Percentiles rank a stretch among this genome's conserved stretches.
Conservation (phyloP, 257 asterid species). For the Lycium ferocissimum region DNA sequence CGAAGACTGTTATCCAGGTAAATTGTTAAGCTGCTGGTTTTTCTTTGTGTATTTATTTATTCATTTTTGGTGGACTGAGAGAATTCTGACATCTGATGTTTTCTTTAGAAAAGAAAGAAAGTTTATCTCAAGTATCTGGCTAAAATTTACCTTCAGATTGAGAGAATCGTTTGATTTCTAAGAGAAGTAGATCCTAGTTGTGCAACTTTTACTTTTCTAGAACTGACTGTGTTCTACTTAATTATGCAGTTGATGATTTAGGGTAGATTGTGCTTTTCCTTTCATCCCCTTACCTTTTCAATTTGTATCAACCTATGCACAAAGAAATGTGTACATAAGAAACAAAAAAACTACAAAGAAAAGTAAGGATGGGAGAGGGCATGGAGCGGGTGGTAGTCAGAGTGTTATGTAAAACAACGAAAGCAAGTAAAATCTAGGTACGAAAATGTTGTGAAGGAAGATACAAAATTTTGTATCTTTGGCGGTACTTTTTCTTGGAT, state of each 20-base stretch:
- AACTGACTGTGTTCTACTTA: background rate
- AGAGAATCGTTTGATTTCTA: background rate
- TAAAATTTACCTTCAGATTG: background rate
- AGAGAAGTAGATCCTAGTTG: slow-evolving; percentile 1
- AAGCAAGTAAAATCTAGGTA: slow-evolving; percentile 1
- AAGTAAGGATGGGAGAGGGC: background rate
- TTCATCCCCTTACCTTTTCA: background rate
- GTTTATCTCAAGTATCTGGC: background rate
- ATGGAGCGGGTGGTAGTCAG: background rate
- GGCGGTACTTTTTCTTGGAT: background rate
- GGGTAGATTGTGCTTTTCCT: background rate
- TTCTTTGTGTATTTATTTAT: background rate
- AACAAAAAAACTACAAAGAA: background rate
- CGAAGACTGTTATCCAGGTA: slow-evolving; percentile 88
- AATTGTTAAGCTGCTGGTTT: background rate
- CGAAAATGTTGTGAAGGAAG: background rate
- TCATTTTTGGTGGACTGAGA: background rate
- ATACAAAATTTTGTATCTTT: background rate
- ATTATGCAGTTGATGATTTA: slow-evolving; percentile 20
- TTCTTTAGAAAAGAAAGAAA: background rate
- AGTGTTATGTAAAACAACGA: background rate
- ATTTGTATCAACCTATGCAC: background rate
- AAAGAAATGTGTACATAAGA: background rate
- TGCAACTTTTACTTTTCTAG: background rate
- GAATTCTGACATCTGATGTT: slow-evolving; percentile 15